phyloP scores from a whole-genome alignment of 2,329 filamentous ascomycete species.

The Phaeosphaeria sp. region DNA sequence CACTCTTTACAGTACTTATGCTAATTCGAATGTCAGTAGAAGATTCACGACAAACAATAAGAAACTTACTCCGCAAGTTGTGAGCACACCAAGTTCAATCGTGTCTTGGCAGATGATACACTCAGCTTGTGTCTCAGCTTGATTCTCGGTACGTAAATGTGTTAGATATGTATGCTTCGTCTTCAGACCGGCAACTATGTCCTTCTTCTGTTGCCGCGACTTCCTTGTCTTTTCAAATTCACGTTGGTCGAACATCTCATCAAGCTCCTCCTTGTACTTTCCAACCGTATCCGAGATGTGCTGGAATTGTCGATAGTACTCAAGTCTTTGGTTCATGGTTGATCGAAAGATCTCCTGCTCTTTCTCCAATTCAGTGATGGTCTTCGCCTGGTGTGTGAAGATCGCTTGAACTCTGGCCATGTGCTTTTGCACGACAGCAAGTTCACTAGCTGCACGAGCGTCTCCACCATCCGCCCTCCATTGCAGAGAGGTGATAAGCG shows the following conservation, averaged over 20 bases:
- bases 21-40: no score
- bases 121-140: conserved; percentile 63
- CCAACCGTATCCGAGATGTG: conserved; percentile 87
- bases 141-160: conserved; percentile 68
- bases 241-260: conserved; percentile 61
- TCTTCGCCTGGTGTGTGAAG: conserved; percentile 60
- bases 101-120: conserved; percentile 85
- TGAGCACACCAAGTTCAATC: conserved; percentile 82
- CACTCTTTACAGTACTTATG: conserved; percentile 87
- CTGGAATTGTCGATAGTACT: conserved; percentile 91
- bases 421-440: conserved; percentile 68
- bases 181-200: conserved; percentile 67
- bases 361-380: conserved; percentile 62
- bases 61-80: conserved; percentile 70
- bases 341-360: conserved; percentile 79
- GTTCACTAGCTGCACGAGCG: conserved; percentile 66
- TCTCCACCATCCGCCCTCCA: conserved; percentile 63
- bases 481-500: conserved; percentile 66
- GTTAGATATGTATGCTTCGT: conserved; percentile 78
- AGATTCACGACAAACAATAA: no score
- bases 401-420: conserved; percentile 66
- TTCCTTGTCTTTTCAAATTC: conserved; percentile 53
- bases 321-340: conserved; percentile 83
- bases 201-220: conserved; percentile 61
- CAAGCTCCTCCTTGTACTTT: conserved; percentile 71